Percentiles rank a stretch among this genome's conserved stretches.
Conservation (phyloP, 768 basidiomycete species). For the Ephemerocybe angulata region DNA sequence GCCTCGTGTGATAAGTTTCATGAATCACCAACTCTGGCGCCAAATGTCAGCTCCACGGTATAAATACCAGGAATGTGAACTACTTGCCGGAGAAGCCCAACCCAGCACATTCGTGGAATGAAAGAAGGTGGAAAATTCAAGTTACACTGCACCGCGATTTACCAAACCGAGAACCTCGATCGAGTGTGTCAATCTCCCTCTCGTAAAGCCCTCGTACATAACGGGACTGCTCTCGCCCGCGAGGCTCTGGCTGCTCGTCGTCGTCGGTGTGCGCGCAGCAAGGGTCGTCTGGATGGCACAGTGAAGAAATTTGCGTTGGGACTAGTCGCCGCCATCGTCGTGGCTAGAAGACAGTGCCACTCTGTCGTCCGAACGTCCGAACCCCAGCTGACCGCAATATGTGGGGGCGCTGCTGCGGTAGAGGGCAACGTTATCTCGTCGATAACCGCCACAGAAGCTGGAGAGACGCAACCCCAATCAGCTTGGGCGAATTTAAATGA, state of each 20-base stretch:
- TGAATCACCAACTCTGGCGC: neutral
- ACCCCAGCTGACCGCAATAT: neutral
- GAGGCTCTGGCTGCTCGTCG: neutral
- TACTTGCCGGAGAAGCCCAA: neutral
- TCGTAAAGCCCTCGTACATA: too few species aligned
- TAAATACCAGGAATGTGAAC: neutral
- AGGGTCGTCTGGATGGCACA: too few species aligned
- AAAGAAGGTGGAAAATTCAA: neutral
- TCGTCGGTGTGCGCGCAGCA: too few species aligned
- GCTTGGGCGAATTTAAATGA: neutral
- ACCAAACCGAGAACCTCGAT: neutral
- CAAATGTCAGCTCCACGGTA: neutral
- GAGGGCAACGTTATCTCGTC: neutral
- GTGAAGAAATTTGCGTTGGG: neutral
- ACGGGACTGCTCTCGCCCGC: too few species aligned
- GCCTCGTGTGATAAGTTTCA: neutral
- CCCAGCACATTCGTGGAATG: neutral
- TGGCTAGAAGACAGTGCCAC: neutral
- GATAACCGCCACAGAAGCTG: neutral
- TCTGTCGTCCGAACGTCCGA: neutral
- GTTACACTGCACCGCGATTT: neutral
- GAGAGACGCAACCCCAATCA: neutral
- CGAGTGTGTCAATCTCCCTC: neutral
- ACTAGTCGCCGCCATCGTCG: neutral
- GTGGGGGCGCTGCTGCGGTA: too few species aligned